Base-by-base conservation (phyloP, 2,329 filamentous ascomycete species). In the Mycosphaerelloides madeirae region DNA sequence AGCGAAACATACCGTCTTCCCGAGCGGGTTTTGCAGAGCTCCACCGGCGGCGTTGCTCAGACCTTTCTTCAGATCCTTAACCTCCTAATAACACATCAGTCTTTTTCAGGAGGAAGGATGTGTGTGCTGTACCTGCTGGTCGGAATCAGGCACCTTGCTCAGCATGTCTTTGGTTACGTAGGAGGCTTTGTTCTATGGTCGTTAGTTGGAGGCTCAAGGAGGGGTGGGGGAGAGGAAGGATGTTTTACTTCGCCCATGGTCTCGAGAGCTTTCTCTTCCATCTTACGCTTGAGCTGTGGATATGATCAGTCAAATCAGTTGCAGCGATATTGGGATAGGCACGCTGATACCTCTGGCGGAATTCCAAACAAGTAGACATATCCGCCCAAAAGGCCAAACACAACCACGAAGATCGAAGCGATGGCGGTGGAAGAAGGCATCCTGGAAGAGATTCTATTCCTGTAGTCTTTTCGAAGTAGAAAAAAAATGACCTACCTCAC, bases 291-390 rank as follows among this genome's bases (percentile, higher is more conserved):
- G 38, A 31, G 31, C 22, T 25, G 22, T 25, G 22, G n/a, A 25
- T 9, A 9, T 6, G 22, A 9, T 25, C 22, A 25, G 22, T 5
- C 22, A 25, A n/a, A n/a, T n/a, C n/a, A n/a, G n/a, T n/a, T n/a
- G n/a, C n/a, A n/a, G n/a, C n/a, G n/a, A n/a, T n/a, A n/a, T n/a
- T n/a, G n/a, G n/a, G n/a, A n/a, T n/a, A n/a, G n/a, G n/a, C n/a
- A n/a, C n/a, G n/a, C n/a, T n/a, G 22, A 25, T 25, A 25, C 22
- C 48, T 70, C 67, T 0, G 68, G 65, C 2, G 72, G 70, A 41
- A 75, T 69, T 36, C 72, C 72, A 56, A 74, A 73, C 43, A 74
- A 50, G 58, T 69, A 72, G 54, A 74, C 53, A 48, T 67, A 69
- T 19, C 64, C 62, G 31, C 60, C 62, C 19, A 66, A 44, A 33